Percentiles rank a stretch among this genome's conserved stretches.
These are phyloP conservation scores for Lecanoromycetidae sp. DNA, from an alignment of 2,329 filamentous ascomycete species.

Conservation along the genomic window DNA sequence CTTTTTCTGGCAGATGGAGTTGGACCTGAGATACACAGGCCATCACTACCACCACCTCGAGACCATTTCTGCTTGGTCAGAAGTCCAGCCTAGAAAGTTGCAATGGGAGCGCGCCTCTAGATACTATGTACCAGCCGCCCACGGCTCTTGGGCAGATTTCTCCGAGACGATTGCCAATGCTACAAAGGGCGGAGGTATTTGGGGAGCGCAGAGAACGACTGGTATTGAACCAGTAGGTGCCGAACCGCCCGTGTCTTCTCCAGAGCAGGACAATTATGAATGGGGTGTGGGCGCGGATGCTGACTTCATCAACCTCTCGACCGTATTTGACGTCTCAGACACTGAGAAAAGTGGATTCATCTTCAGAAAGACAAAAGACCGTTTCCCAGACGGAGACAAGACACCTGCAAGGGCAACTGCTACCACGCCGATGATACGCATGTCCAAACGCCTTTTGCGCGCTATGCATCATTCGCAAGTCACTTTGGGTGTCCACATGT, in stretches of 20 bases:
- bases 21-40: slow-evolving; percentile 50
- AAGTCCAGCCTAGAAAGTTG: slow-evolving; percentile 51
- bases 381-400: slow-evolving; percentile 7
- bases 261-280: slow-evolving; percentile 10
- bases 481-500: slow-evolving; percentile 55
- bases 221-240: slow-evolving; percentile 13
- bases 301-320: slow-evolving; percentile 15
- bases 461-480: slow-evolving; percentile 56
- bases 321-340: slow-evolving; percentile 14
- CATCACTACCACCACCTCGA: slow-evolving; percentile 60
- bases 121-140: slow-evolving; percentile 59
- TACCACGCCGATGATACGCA: slow-evolving; percentile 32
- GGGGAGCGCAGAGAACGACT: slow-evolving; percentile 10
- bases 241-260: slow-evolving; percentile 3
- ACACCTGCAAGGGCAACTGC: slow-evolving; percentile 9
- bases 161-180: slow-evolving; percentile 46
- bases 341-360: slow-evolving; percentile 2
- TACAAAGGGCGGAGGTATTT: slow-evolving; percentile 9
- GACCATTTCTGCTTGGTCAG: slow-evolving; percentile 52
- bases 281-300: slow-evolving; percentile 19
- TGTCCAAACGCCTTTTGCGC: slow-evolving; percentile 57
- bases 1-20: slow-evolving; percentile 54
- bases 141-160: slow-evolving; percentile 62
- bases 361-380: slow-evolving; percentile 3
- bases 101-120: slow-evolving; percentile 62